phyloP scores from a whole-genome alignment of 2,329 filamentous ascomycete genomes.

The Stagonosporopsis cucurbitacearum region DNA sequence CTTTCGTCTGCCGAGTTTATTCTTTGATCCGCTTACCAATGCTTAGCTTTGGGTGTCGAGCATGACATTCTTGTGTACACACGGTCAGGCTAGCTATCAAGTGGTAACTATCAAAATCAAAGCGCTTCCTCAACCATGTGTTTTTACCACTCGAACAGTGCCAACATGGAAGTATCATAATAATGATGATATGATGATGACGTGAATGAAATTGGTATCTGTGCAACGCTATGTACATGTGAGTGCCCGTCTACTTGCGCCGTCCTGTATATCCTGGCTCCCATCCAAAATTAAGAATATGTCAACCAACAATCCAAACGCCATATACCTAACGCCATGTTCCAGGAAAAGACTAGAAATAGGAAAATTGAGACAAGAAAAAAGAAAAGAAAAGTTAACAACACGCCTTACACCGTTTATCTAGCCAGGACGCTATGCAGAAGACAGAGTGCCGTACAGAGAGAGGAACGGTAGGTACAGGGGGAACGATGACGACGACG shows the following conservation, averaged over 20 bases:
- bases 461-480: background rate
- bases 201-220: background rate
- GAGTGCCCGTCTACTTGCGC: background rate
- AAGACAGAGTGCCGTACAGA: background rate
- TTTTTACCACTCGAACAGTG: no score
- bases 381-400: background rate
- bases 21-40: background rate
- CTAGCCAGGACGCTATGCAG: slow-evolving; percentile 2
- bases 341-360: background rate
- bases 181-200: no score
- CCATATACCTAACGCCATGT: no score
- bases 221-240: background rate
- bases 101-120: background rate
- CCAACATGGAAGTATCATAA: no score
- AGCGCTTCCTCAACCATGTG: no score
- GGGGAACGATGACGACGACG: no score
- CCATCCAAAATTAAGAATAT: background rate
- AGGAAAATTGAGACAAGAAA: no score
- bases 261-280: background rate
- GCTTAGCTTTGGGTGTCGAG: background rate
- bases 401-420: background rate
- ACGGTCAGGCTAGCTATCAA: background rate
- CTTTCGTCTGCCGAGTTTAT: no score
- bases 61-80: background rate
- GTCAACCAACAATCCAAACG: no score